Evolutionary conservation across 306 rosid species (phyloP).

Genomic region (Abrus precatorius): DNA sequence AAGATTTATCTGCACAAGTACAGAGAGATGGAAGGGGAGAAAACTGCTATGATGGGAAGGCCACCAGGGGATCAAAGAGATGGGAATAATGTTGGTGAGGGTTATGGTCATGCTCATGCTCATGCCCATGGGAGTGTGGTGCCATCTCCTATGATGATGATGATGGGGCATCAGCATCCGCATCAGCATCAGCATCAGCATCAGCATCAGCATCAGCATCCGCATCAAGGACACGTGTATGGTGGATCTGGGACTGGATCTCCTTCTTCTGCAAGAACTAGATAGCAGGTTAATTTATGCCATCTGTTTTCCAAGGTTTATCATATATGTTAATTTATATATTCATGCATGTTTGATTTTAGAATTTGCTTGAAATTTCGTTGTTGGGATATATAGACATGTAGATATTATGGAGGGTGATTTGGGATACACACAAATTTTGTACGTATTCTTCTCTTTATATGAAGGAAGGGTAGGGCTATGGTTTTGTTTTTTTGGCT

Average conservation of each 20-base stretch:
- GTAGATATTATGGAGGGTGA: constrained; percentile 32
- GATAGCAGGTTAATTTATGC: constrained; percentile 4
- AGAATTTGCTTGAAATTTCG: constrained; percentile 19
- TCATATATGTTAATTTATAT: not conserved
- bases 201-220: not conserved
- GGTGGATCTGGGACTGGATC: constrained; percentile 68
- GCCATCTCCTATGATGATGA: constrained; percentile 50
- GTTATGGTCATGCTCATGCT: constrained; percentile 27
- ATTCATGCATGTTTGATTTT: constrained; percentile 15
- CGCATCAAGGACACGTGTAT: constrained; percentile 46
- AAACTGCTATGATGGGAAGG: constrained; percentile 40
- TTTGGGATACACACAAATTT: constrained; percentile 23
- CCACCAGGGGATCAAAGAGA: constrained; percentile 23
- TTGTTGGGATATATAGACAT: not conserved
- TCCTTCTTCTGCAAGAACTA: constrained; percentile 55
- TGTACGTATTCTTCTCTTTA: not conserved
- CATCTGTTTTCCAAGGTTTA: not conserved
- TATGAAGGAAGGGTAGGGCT: not conserved
- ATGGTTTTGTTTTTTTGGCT: constrained; percentile 20
- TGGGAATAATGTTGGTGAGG: not conserved
- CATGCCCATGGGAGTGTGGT: constrained; percentile 31
- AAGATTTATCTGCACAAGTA: constrained; percentile 65
- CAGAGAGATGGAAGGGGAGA: constrained; percentile 67
- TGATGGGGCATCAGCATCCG: constrained; percentile 49
- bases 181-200: too few species aligned